phyloP scores from a whole-genome alignment of 306 rosid genomes.

The Rosa rugosa region DNA sequence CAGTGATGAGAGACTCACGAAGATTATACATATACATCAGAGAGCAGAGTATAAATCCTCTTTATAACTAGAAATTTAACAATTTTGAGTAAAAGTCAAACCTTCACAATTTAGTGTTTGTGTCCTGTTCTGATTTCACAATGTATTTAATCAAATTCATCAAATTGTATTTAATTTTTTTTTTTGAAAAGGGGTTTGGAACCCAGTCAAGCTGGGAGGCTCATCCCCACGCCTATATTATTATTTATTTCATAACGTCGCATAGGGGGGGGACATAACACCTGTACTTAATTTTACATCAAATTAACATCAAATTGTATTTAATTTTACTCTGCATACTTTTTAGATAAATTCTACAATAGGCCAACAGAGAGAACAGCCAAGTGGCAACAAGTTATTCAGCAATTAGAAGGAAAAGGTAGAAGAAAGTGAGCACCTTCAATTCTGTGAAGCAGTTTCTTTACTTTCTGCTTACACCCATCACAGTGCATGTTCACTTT shows the following conservation, averaged over 20 bases:
- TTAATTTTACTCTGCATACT: background rate
- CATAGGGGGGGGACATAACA: no score
- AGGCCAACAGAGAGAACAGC: background rate
- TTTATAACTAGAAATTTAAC: background rate
- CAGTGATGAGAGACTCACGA: background rate
- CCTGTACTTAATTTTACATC: no score
- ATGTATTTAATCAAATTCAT: background rate
- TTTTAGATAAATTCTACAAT: background rate
- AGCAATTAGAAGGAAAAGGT: conserved; percentile 6
- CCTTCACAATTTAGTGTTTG: background rate
- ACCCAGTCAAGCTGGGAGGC: no score
- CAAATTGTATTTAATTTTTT: background rate
- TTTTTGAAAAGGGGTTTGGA: no score
- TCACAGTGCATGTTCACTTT: conserved; percentile 96
- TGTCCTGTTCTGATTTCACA: background rate
- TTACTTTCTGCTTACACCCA: conserved; percentile 97
- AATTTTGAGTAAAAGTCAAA: background rate
- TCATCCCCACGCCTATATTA: no score
- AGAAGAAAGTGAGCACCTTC: no score
- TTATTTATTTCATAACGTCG: no score
- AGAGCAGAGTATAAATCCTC: background rate
- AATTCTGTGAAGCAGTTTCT: no score
- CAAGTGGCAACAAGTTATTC: background rate
- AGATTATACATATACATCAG: background rate
- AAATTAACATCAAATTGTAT: background rate